Percentiles rank a stretch among this genome's conserved stretches.
Evolutionary conservation across 1,139 yeast genomes (phyloP).

Genomic region (Kodamaea anthophila): DNA sequence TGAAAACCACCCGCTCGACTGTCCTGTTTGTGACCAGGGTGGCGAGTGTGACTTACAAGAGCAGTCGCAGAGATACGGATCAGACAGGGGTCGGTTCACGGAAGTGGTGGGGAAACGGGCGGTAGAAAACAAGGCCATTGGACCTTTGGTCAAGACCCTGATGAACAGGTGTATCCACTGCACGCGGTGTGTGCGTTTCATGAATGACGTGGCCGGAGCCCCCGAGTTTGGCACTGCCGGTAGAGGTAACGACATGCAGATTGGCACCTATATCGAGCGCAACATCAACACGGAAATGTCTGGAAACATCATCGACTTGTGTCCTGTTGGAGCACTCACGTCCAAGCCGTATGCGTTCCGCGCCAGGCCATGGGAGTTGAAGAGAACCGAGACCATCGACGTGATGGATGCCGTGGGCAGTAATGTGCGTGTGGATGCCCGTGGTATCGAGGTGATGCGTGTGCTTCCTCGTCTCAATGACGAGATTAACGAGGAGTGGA

Average conservation of each 20-base stretch:
- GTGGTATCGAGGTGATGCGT: conserved; percentile 87
- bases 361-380: conserved; percentile 93
- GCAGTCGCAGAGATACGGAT: conserved; percentile 77
- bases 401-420: conserved; percentile 83
- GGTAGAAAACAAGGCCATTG: conserved; percentile 84
- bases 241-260: conserved; percentile 89
- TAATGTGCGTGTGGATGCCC: conserved; percentile 75
- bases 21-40: conserved; percentile 93
- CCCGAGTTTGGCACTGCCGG: conserved; percentile 88
- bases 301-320: conserved; percentile 81
- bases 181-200: conserved; percentile 85
- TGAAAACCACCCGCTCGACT: conserved; percentile 87
- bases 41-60: conserved; percentile 93
- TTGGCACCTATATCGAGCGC: conserved; percentile 84
- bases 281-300: conserved; percentile 81
- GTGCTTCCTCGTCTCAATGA: conserved; percentile 83
- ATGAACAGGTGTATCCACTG: conserved; percentile 95
- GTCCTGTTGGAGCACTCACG: conserved; percentile 92
- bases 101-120: conserved; percentile 86
- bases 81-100: conserved; percentile 79
- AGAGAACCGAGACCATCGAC: conserved; percentile 83
- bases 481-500: conserved; percentile 89
- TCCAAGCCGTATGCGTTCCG: conserved; percentile 86
- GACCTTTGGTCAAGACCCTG: conserved; percentile 83
- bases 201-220: conserved; percentile 91